Evolutionary conservation across 179 eudicot species (phyloP).

Genomic region (Sideroxylon spinosum): DNA sequence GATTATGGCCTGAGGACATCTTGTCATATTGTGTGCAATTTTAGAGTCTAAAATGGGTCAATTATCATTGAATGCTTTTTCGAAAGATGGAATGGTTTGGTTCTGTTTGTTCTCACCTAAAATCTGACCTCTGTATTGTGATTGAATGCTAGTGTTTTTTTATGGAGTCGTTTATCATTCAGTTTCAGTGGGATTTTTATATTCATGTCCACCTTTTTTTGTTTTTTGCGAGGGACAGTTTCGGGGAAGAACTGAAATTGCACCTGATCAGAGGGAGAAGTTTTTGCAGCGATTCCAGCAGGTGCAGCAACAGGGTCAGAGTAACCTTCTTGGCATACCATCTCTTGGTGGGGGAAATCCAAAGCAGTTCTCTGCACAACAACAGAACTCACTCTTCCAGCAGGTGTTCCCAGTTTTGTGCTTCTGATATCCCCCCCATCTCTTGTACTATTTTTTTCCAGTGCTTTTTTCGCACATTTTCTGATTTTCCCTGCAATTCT

Average conservation of each 20-base stretch:
- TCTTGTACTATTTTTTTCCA: neutral
- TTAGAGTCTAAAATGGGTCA: too few relatives aligned
- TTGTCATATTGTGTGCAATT: too few relatives aligned
- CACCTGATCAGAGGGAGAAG: constrained; percentile 96
- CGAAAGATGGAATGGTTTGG: too few relatives aligned
- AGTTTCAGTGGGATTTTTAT: neutral
- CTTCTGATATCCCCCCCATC: neutral
- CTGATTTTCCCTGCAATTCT: neutral
- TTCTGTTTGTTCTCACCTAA: too few relatives aligned
- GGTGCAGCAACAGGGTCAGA: constrained; percentile 88
- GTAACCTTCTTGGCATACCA: constrained; percentile 73
- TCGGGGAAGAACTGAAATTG: constrained; percentile 94
- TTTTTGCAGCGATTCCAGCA: constrained; percentile 80
- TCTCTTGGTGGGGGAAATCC: constrained; percentile 65
- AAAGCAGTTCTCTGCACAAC: constrained; percentile 80
- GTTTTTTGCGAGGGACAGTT: constrained; percentile 46
- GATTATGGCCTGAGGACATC: too few relatives aligned
- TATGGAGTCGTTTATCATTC: too few relatives aligned
- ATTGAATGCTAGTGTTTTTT: too few relatives aligned
- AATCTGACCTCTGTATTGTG: too few relatives aligned
- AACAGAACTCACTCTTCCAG: constrained; percentile 69
- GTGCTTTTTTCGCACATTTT: neutral
- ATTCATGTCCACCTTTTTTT: constrained; percentile 13
- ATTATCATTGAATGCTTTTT: too few relatives aligned
- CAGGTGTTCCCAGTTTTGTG: constrained; percentile 46